Evolutionary conservation across 108 stramenopile species (phyloP).

Genomic region (Licmophora abbreviata): DNA sequence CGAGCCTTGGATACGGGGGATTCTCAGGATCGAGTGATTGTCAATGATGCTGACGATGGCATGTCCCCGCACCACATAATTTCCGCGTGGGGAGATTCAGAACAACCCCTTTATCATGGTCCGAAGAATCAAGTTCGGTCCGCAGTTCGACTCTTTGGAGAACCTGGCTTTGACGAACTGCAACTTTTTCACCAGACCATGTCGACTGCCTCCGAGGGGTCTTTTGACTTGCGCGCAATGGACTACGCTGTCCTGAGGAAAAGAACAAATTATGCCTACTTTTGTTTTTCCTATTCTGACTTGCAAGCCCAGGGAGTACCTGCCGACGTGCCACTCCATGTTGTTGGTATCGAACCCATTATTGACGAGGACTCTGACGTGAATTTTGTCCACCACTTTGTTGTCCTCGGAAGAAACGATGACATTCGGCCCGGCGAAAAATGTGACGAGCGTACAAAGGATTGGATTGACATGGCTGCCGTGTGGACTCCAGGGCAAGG

Average conservation of each 20-base stretch:
- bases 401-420: conserved; percentile 9
- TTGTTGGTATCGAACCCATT: conserved; percentile 30
- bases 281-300: conserved; percentile 30
- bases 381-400: conserved; percentile 32
- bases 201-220: conserved; percentile 22
- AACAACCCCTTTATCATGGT: conserved; percentile 29
- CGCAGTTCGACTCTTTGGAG: conserved; percentile 28
- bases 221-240: conserved; percentile 14
- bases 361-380: conserved; percentile 4
- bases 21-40: conserved; percentile 29
- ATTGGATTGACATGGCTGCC: conserved; percentile 2
- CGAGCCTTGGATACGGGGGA: conserved; percentile 37
- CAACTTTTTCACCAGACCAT: conserved; percentile 14
- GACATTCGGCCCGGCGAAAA: neutral
- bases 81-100: conserved; percentile 54
- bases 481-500: conserved; percentile 45
- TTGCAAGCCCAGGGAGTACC: conserved; percentile 19
- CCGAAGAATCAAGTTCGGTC: conserved; percentile 14
- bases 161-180: conserved; percentile 3
- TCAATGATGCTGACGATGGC: conserved; percentile 14
- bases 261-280: conserved; percentile 30
- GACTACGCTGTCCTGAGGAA: conserved; percentile 19
- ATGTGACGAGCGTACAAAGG: neutral
- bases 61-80: conserved; percentile 27
- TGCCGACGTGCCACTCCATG: neutral